phyloP scores from a whole-genome alignment of 2,329 filamentous ascomycete species.

The Cladosporium oxysporum region DNA sequence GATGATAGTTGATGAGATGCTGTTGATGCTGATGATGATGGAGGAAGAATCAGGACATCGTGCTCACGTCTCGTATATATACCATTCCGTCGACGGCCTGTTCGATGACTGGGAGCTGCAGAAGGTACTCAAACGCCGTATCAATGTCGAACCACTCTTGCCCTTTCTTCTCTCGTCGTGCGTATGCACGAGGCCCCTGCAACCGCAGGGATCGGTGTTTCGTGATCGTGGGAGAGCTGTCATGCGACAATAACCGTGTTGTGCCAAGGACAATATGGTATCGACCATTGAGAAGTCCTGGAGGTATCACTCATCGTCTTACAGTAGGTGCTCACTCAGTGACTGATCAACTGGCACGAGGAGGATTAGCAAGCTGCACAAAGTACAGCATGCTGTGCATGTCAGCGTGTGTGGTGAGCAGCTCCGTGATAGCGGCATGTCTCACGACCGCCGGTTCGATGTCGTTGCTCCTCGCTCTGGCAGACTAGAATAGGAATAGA shows the following conservation, averaged over 20 bases:
- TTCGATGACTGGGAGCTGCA: neutral
- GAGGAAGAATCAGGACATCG: neutral
- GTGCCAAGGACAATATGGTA: neutral
- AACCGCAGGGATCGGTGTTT: neutral
- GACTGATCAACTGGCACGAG: neutral
- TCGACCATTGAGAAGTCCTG: neutral
- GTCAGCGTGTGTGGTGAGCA: neutral
- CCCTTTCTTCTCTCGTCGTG: neutral
- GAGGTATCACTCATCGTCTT: neutral
- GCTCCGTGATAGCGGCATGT: neutral
- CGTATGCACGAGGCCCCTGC: neutral
- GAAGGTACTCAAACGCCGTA: conserved; percentile 9
- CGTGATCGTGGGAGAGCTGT: neutral
- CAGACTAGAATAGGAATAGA: neutral
- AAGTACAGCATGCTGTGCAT: neutral
- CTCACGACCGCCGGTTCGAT: neutral
- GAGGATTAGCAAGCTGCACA: neutral
- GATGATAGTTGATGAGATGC: neutral
- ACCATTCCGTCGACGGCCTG: neutral
- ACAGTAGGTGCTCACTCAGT: neutral
- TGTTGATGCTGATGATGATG: conserved; percentile 4
- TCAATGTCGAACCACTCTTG: neutral
- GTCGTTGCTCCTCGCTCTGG: neutral
- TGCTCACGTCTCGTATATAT: neutral
- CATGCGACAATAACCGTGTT: neutral